These are phyloP conservation scores for Morella rubra DNA, from an alignment of 306 rosid genomes.

Conservation along the genomic window DNA sequence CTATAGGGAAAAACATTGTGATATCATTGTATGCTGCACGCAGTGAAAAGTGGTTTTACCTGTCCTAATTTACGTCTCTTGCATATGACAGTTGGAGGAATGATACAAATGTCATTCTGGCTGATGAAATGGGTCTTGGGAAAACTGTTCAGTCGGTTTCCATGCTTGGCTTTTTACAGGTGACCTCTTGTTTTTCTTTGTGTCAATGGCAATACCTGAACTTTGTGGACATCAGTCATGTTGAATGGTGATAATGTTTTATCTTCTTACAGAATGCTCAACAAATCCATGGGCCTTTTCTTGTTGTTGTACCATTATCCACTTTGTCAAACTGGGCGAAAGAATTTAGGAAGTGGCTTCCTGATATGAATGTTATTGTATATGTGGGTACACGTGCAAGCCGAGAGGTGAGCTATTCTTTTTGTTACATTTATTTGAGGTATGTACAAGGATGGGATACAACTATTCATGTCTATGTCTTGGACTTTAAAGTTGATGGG, in stretches of 20 bases:
- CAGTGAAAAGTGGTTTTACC: neutral
- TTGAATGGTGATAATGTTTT: slow-evolving; percentile 16
- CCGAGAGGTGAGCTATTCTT: slow-evolving; percentile 75
- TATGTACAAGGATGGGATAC: slow-evolving; percentile 4
- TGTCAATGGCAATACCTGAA: slow-evolving; percentile 10
- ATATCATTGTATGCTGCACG: neutral
- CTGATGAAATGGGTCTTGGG: slow-evolving; percentile 99
- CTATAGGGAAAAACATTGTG: too few relatives aligned
- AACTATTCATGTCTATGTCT: neutral
- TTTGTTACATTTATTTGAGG: slow-evolving; percentile 2
- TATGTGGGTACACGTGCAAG: slow-evolving; percentile 99
- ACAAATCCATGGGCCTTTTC: slow-evolving; percentile 96
- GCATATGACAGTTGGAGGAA: slow-evolving; percentile 86
- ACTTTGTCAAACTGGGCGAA: slow-evolving; percentile 98
- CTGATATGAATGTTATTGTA: slow-evolving; percentile 92
- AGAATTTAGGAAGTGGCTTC: slow-evolving; percentile 99
- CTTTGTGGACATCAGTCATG: slow-evolving; percentile 1
- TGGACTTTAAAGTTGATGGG: neutral
- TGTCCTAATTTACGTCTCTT: slow-evolving; percentile 36
- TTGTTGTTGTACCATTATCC: slow-evolving; percentile 94
- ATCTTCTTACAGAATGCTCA: slow-evolving; percentile 73
- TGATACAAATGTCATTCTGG: slow-evolving; percentile 98
- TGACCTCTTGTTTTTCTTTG: slow-evolving; percentile 31
- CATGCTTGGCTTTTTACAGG: slow-evolving; percentile 99
- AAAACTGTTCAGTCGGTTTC: slow-evolving; percentile 99